Evolutionary conservation across 192 early-diverging fungal genomes (phyloP).

Genomic region (Gamsiella multidivaricata): DNA sequence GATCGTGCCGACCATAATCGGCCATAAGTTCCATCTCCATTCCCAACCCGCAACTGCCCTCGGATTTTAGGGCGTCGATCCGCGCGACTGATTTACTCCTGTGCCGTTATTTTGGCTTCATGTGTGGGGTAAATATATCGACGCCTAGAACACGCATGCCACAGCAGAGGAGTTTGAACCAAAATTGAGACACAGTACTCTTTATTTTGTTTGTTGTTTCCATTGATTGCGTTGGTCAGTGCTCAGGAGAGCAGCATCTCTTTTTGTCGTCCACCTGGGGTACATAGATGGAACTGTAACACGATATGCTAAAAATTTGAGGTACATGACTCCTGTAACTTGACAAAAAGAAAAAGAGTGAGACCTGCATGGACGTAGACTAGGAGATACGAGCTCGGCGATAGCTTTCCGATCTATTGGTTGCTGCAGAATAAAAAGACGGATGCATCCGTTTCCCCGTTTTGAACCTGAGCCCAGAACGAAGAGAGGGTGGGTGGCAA

Average conservation of each 20-base stretch:
- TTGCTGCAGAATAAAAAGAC: neutral
- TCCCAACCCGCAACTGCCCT: neutral
- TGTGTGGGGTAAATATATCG: neutral
- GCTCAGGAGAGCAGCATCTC: conserved; percentile 5
- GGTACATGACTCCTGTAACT: conserved; percentile 13
- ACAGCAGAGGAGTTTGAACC: neutral
- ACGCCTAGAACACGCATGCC: conserved; percentile 9
- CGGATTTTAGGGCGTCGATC: no score
- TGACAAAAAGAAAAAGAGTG: neutral
- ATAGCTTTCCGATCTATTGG: conserved; percentile 17
- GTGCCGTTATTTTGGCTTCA: conserved; percentile 10
- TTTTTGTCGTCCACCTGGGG: neutral
- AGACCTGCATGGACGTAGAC: neutral
- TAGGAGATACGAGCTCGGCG: neutral
- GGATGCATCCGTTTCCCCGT: conserved; percentile 12
- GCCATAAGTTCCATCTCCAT: no score
- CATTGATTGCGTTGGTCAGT: conserved; percentile 11
- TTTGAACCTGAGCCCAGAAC: conserved; percentile 9
- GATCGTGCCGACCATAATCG: neutral
- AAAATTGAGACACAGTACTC: neutral
- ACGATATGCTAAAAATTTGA: neutral
- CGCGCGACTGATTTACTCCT: neutral
- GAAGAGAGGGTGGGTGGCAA: neutral
- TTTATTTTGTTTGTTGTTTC: neutral
- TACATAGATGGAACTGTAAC: neutral